These are phyloP conservation scores for Pseudogymnoascus sp. DNA, from an alignment of 2,329 filamentous ascomycete genomes.

Conservation along the genomic window DNA sequence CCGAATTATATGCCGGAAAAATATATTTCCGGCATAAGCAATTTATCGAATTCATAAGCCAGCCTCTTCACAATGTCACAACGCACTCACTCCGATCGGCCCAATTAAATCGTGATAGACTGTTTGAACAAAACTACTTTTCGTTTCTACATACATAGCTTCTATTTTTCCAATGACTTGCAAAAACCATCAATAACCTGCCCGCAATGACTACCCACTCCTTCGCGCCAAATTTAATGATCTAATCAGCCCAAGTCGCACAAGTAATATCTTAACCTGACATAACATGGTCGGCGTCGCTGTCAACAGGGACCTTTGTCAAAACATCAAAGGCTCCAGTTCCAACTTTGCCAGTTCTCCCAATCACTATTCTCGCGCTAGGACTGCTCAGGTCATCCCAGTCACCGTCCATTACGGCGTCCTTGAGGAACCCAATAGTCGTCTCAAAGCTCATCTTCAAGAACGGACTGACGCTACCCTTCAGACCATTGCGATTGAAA, in stretches of 20 bases:
- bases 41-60: neutral
- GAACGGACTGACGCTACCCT: conserved; percentile 78
- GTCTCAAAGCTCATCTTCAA: conserved; percentile 99
- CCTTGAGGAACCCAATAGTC: conserved; percentile 85
- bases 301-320: conserved; percentile 39
- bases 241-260: neutral
- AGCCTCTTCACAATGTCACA: neutral
- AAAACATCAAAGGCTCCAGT: conserved; percentile 91
- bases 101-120: neutral
- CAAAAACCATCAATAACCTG: conserved; percentile 8
- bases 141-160: conserved; percentile 8
- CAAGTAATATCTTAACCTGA: neutral
- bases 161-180: conserved; percentile 1
- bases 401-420: conserved; percentile 84
- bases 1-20: neutral
- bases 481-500: conserved; percentile 86
- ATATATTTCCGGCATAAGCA: neutral
- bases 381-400: conserved; percentile 83
- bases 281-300: conserved; percentile 1
- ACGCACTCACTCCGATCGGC: neutral
- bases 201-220: neutral
- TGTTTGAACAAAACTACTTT: conserved; percentile 6
- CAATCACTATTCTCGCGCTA: conserved; percentile 81
- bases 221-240: conserved; percentile 3
- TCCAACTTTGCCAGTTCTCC: conserved; percentile 72